Evolutionary conservation across 2,329 filamentous ascomycete species (phyloP), one percentile per base, ranked within the genome.

Genomic region (Colletotrichum abscissum): DNA sequence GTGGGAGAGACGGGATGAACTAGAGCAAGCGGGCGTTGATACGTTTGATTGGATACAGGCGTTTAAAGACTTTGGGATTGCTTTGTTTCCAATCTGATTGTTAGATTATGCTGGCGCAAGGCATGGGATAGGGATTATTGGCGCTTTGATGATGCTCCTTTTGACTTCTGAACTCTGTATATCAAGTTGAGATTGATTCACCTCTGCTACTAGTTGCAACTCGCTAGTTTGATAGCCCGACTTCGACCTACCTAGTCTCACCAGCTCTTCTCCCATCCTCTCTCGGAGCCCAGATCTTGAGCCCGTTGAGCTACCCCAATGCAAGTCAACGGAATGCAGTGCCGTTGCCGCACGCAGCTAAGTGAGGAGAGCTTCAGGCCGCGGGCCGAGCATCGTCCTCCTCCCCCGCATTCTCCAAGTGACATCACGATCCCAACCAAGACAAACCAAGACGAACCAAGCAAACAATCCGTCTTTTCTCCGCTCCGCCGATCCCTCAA

Each of bases 401-500:
- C 19, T 58, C 49, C 69, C 69, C 69, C 69, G 63, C 69, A 72
- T 67, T 49, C 49, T 52, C 57, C 35, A 72, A 63, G 69, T 69
- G 66, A 64, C 65, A 69, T 69, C 59, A 69, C 59, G 22, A 33
- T 42, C 52, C 63, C 22, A 24, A 38, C 0, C 52, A 16, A 55
- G 19, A n/a, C n/a, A 22, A 28, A 42, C 55, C 26, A 22, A n/a
- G 19, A 19, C 38, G 14, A 26, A 5, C 38, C 28, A 28, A 5
- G 33, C 33, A 19, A 42, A 42, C 16, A 42, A 42, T 14, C 16
- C 38, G 8, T 19, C 38, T 8, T 26, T 26, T 30, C 42, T 69
- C 65, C 65, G 59, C 69, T 54, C 30, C 30, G 58, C 55, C 54
- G 55, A 69, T 64, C 42, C 33, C 69, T 26, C 54, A 14, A 58